Conservation (phyloP, 139 green algal genomes). For the Tetradesmus lagerheimii region DNA sequence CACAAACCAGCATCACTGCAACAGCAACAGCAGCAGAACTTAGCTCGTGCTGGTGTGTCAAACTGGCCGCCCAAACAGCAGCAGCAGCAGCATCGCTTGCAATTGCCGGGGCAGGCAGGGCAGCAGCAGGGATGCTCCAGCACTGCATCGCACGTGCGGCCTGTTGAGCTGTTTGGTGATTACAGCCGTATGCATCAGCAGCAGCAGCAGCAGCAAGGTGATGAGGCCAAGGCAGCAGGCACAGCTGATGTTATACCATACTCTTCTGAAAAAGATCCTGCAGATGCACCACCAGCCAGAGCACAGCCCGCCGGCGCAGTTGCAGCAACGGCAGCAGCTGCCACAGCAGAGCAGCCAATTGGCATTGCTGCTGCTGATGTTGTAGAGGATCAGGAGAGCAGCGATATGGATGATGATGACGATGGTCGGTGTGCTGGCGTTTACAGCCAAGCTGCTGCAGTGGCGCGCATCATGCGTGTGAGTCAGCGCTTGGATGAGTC, state of each 20-base stretch:
- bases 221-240: background rate
- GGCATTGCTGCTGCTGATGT: background rate
- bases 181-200: background rate
- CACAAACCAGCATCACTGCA: background rate
- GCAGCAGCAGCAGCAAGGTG: conserved; percentile 17
- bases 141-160: conserved; percentile 13
- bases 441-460: conserved; percentile 38
- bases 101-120: background rate
- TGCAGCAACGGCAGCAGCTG: background rate
- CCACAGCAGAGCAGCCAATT: background rate
- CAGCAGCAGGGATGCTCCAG: background rate
- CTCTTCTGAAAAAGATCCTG: background rate
- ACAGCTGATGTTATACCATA: conserved; percentile 6
- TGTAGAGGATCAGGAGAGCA: background rate
- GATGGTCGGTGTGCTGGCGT: background rate
- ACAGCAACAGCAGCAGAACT: conserved; percentile 14
- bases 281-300: conserved; percentile 4
- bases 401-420: conserved; percentile 2
- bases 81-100: conserved; percentile 7
- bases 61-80: background rate
- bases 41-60: background rate
- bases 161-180: background rate
- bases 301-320: background rate
- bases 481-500: conserved; percentile 22
- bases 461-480: conserved; percentile 13